Conservation (phyloP, 495 filamentous ascomycete species). For the Diplogelasinospora grovesii region DNA sequence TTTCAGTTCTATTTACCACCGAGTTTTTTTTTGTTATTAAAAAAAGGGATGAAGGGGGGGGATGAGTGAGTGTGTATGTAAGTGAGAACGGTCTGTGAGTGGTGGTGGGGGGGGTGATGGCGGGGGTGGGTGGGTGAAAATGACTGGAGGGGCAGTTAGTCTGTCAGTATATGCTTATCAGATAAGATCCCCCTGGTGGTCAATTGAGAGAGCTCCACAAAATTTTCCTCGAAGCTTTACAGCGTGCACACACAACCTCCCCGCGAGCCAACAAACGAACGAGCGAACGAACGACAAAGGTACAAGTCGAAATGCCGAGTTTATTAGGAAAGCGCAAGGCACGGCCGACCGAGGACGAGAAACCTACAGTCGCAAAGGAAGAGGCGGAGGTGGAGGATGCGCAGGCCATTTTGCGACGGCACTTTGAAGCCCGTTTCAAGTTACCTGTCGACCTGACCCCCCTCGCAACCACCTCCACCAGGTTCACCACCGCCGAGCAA, state of each 20-base stretch:
- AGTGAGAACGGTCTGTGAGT: too few species aligned
- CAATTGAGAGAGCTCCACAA: too few species aligned
- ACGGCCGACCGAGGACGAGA: conserved; percentile 13
- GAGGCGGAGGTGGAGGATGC: conserved; percentile 28
- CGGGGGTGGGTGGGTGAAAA: neutral
- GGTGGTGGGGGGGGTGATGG: too few species aligned
- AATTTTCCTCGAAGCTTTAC: too few species aligned
- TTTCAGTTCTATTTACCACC: conserved; percentile 14
- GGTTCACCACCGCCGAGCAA: conserved; percentile 12
- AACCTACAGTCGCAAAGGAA: too few species aligned
- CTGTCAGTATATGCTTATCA: too few species aligned
- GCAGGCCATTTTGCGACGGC: conserved; percentile 57
- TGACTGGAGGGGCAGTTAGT: too few species aligned
- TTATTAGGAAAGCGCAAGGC: conserved; percentile 40
- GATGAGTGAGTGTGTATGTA: neutral
- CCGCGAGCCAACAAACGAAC: neutral
- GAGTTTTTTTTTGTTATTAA: neutral
- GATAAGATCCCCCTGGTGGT: too few species aligned
- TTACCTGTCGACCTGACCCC: conserved; percentile 46
- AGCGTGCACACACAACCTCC: neutral
- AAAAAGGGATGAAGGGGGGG: neutral
- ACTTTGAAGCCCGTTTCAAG: conserved; percentile 83
- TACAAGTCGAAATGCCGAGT: conserved; percentile 21
- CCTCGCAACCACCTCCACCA: conserved; percentile 7
- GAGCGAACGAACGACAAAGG: neutral